phyloP scores from a whole-genome alignment of 768 basidiomycete genomes.

The Auriculariales sp. region DNA sequence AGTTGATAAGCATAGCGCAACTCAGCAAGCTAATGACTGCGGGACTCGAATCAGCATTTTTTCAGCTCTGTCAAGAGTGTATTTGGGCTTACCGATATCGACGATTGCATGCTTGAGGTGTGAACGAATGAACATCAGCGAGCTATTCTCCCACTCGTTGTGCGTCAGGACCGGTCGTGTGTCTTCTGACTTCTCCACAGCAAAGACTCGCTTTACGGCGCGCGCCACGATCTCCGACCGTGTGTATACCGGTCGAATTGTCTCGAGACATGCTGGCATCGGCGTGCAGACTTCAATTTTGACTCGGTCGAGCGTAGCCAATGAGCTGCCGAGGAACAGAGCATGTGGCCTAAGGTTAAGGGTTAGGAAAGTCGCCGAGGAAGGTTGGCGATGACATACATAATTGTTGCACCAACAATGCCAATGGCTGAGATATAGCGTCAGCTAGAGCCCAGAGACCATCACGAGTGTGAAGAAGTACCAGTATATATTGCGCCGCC shows the following conservation, averaged over 20 bases:
- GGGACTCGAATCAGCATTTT: background rate
- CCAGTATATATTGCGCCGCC: constrained; percentile 50
- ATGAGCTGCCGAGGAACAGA: constrained; percentile 75
- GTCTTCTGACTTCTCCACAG: constrained; percentile 6
- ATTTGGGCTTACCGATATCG: constrained; percentile 53
- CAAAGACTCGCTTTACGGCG: constrained; percentile 11
- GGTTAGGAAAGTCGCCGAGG: background rate
- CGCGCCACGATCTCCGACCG: constrained; percentile 7
- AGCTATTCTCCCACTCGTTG: constrained; percentile 39
- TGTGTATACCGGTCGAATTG: constrained; percentile 11
- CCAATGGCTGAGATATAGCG: constrained; percentile 37
- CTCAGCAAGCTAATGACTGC: constrained; percentile 41
- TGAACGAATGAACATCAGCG: constrained; percentile 36
- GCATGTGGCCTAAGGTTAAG: constrained; percentile 48
- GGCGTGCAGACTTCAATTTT: constrained; percentile 17
- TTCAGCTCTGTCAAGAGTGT: too few relatives aligned
- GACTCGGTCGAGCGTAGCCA: constrained; percentile 72
- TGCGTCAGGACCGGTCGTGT: constrained; percentile 6
- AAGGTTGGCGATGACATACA: constrained; percentile 16
- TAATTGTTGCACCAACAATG: constrained; percentile 73
- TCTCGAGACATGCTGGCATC: constrained; percentile 12
- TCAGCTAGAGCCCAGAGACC: background rate
- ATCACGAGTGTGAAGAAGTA: constrained; percentile 20
- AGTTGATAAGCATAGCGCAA: constrained; percentile 80
- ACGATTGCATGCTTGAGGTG: constrained; percentile 53